Evolutionary conservation across 164 flowering plant species (phyloP), one percentile per base, ranked within the genome.

Genomic region (Chimonanthus salicifolius): DNA sequence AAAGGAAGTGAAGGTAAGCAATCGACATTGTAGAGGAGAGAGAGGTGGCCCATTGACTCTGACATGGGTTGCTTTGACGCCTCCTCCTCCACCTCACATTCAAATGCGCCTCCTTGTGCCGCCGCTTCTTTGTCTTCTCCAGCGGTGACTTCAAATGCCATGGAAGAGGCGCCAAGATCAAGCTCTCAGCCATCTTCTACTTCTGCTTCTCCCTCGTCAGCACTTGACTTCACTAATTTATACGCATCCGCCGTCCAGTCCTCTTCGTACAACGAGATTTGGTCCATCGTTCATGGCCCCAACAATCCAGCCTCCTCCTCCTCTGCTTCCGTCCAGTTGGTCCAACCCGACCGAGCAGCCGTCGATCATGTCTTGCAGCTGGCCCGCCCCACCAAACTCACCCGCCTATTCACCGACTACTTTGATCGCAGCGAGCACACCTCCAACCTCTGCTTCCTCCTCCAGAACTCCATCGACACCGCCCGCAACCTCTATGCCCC

Each of bases 401-500:
- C 90, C 45, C 69, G 74, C 45, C 81, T 92, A 0, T 82, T 87
- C 47, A 82, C 87, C 7, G 15, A 80, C 60, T 94, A 86, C 79
- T 94, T 94, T 63, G 79, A 88, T 16, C 85, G 84, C 74, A 91
- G 90, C 71, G 97, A 92, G 74, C 70, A 80, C 47, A 81, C 89
- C 43, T 84, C 87, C 64, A 74, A 64, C 60, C 82, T 88, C 58
- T 89, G 86, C 78, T 79, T 90, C 49, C 73, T 64, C 67, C 87
- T 92, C 15, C 77, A 78, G 62, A 82, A 74, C 33, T 60, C 83
- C 75, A 45, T 88, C 47, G 72, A 44, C 6, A 80, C 71, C 6
- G 94, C 94, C 62, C 90, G 88, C 3, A 49, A 64, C 20, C 70
- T 83, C 13, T 90, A 91, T 69, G 21, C 77, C 62, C 87, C 88